phyloP scores from a whole-genome alignment of 148 eudicot species.

The Gaultheria prostrata region DNA sequence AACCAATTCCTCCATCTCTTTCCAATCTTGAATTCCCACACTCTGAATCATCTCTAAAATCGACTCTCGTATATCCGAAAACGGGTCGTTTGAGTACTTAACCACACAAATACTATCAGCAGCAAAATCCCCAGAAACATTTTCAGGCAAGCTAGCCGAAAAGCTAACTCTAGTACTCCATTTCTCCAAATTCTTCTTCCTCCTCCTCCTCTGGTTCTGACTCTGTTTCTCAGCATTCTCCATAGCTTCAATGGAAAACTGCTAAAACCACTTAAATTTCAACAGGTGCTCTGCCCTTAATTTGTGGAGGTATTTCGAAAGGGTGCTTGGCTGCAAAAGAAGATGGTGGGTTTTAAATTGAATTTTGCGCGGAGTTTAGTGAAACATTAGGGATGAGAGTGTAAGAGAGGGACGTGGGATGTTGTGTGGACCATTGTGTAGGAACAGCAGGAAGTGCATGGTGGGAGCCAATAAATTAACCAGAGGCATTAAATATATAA shows the following conservation, averaged over 20 bases:
- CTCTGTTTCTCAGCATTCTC: background rate
- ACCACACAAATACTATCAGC: slow-evolving; percentile 61
- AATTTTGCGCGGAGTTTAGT: too few relatives aligned
- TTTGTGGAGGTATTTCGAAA: background rate
- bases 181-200: slow-evolving; percentile 3
- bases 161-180: slow-evolving; percentile 41
- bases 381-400: background rate
- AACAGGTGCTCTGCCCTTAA: background rate
- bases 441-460: background rate
- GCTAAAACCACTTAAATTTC: background rate
- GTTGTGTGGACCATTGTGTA: slow-evolving; percentile 13
- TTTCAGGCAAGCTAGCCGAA: slow-evolving; percentile 55
- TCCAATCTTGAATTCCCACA: slow-evolving; percentile 51
- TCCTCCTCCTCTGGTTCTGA: slow-evolving; percentile 13
- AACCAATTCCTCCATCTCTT: slow-evolving; percentile 64
- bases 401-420: background rate
- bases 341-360: background rate
- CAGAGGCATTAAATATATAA: background rate
- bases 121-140: slow-evolving; percentile 39
- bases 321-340: background rate
- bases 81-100: slow-evolving; percentile 47
- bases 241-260: background rate
- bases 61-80: slow-evolving; percentile 48
- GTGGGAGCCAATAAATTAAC: background rate
- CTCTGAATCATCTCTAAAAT: slow-evolving; percentile 50